Evolutionary conservation across 345 rosid species (phyloP).

Genomic region (Alliaria petiolata): DNA sequence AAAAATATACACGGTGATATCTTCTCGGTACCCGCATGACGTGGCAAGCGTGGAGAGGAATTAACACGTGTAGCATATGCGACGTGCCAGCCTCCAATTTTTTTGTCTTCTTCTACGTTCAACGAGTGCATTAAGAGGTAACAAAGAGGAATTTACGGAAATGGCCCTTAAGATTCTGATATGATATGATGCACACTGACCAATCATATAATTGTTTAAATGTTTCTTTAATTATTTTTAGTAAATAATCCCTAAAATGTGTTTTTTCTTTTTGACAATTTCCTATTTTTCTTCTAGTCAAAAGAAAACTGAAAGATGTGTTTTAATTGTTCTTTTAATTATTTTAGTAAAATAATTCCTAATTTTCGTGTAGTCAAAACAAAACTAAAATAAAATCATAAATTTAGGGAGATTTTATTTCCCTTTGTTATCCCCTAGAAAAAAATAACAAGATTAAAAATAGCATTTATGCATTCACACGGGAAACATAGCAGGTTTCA

Average conservation of each 20-base stretch:
- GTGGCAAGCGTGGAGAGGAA: conserved; percentile 4
- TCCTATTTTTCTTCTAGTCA: background rate
- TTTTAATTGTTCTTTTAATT: background rate
- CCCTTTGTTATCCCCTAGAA: background rate
- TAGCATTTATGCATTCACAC: background rate
- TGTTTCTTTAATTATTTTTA: background rate
- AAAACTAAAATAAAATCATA: background rate
- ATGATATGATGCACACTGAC: conserved; percentile 7
- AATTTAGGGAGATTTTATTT: conserved; percentile 16
- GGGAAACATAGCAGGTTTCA: background rate
- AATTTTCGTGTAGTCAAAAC: conserved; percentile 7
- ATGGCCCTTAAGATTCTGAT: background rate
- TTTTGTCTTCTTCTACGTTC: background rate
- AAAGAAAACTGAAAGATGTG: background rate
- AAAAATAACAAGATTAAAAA: background rate
- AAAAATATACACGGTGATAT: background rate
- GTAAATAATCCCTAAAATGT: background rate
- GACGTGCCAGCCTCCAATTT: conserved; percentile 6
- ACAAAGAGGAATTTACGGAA: background rate
- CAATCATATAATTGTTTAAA: conserved; percentile 5
- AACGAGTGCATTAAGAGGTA: background rate
- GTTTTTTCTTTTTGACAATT: background rate
- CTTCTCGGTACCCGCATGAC: background rate
- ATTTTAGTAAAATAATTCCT: conserved; percentile 10
- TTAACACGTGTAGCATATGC: conserved; percentile 2